A percentile compares a stretch with the other conserved stretches of the same genome.
Evolutionary conservation across 345 rosid genomes (phyloP).

Genomic region (thale cress (Arabidopsis thaliana)): TAIR10.1 NC_003070.9:9163501-9164000

Average conservation of each 20-base stretch:
- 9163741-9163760: slow-evolving; percentile 86
- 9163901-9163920: background rate
- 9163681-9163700: slow-evolving; percentile 5
- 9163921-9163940: slow-evolving; percentile 16
- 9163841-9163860: slow-evolving; percentile 90
- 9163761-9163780: slow-evolving; percentile 70
- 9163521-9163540: slow-evolving; percentile 26
- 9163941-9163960: slow-evolving; percentile 82
- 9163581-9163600: slow-evolving; percentile 87
- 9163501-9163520: slow-evolving; percentile 57
- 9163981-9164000: slow-evolving; percentile 73
- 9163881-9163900: slow-evolving; percentile 13
- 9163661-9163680: slow-evolving; percentile 70
- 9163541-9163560: background rate
- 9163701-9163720: slow-evolving; percentile 6
- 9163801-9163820: slow-evolving; percentile 76
- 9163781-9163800: slow-evolving; percentile 87
- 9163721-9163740: background rate
- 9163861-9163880: slow-evolving; percentile 18
- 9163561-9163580: slow-evolving; percentile 8
- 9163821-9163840: slow-evolving; percentile 95
- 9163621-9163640: slow-evolving; percentile 79
- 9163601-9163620: slow-evolving; percentile 60
- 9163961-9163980: slow-evolving; percentile 65
- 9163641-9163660: slow-evolving; percentile 89